These are phyloP conservation scores for Mycena indigotica DNA, from an alignment of 768 basidiomycete species.

Conservation along the genomic window DNA sequence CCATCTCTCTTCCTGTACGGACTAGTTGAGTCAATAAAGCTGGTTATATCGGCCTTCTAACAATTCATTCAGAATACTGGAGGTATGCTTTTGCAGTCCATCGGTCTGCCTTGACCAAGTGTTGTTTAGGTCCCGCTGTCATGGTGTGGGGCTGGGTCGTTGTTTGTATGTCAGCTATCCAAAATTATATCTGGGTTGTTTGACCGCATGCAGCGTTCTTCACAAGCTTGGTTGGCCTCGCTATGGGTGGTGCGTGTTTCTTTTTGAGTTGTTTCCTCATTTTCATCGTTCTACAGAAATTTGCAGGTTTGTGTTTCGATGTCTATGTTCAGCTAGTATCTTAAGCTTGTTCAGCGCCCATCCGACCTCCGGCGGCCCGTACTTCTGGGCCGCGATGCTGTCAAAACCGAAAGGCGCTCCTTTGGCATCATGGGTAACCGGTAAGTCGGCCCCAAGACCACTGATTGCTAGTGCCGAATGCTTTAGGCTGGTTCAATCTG, in stretches of 20 bases:
- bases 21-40: constrained; percentile 45
- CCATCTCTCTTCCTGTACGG: constrained; percentile 72
- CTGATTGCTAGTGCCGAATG: background rate
- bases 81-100: constrained; percentile 3
- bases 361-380: constrained; percentile 74
- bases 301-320: constrained; percentile 41
- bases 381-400: constrained; percentile 83
- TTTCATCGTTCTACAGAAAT: constrained; percentile 37
- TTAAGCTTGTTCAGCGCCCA: constrained; percentile 50
- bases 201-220: constrained; percentile 50
- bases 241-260: constrained; percentile 66
- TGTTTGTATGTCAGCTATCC: constrained; percentile 46
- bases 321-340: background rate
- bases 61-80: constrained; percentile 60
- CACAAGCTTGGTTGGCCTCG: constrained; percentile 70
- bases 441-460: constrained; percentile 25
- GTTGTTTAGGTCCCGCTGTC: constrained; percentile 56
- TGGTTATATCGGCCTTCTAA: background rate
- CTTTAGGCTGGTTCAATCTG: constrained; percentile 67
- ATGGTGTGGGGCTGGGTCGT: constrained; percentile 80
- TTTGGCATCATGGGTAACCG: constrained; percentile 74
- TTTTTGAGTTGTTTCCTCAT: background rate
- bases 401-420: constrained; percentile 58
- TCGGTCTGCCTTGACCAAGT: background rate
- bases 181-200: background rate